Evolutionary conservation across 2,329 filamentous ascomycete genomes (phyloP).

Genomic region (Ceratocystis destructans): DNA sequence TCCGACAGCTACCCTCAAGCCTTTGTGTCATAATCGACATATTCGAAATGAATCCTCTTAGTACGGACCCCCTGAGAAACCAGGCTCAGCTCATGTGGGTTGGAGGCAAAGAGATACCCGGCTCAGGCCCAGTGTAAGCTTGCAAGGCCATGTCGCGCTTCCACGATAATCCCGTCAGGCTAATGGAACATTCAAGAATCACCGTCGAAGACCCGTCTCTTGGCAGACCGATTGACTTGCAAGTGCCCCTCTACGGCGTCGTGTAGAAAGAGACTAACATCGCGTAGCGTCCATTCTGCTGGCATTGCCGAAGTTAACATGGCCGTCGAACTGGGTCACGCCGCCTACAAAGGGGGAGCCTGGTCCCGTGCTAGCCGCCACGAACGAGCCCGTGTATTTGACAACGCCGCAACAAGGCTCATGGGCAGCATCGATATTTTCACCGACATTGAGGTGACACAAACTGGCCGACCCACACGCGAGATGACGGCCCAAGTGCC

Average conservation of each 20-base stretch:
- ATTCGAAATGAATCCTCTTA: too few species aligned
- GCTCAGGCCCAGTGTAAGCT: conserved; percentile 35
- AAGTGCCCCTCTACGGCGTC: conserved; percentile 20
- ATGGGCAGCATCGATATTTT: conserved; percentile 30
- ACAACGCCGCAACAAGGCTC: conserved; percentile 34
- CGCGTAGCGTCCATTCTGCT: conserved; percentile 24
- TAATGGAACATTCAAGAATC: conserved; percentile 32
- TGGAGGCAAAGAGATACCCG: conserved; percentile 24
- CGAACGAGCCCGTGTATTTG: conserved; percentile 31
- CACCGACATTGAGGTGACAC: conserved; percentile 32
- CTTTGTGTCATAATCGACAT: too few species aligned
- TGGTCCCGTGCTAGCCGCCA: conserved; percentile 32
- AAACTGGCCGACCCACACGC: conserved; percentile 32
- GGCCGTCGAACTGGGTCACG: conserved; percentile 35
- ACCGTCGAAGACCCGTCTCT: conserved; percentile 40
- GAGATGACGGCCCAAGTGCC: conserved; percentile 28
- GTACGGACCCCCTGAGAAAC: too few species aligned
- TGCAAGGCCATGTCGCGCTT: conserved; percentile 13
- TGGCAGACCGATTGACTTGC: conserved; percentile 39
- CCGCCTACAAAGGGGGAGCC: conserved; percentile 29
- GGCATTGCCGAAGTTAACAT: conserved; percentile 34
- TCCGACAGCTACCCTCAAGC: too few species aligned
- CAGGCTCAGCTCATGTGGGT: conserved; percentile 21
- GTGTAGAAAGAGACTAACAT: not conserved
- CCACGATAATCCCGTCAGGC: not conserved